Base-by-base conservation (phyloP, 441 rosid genomes). In the Populus hybrid region DNA sequence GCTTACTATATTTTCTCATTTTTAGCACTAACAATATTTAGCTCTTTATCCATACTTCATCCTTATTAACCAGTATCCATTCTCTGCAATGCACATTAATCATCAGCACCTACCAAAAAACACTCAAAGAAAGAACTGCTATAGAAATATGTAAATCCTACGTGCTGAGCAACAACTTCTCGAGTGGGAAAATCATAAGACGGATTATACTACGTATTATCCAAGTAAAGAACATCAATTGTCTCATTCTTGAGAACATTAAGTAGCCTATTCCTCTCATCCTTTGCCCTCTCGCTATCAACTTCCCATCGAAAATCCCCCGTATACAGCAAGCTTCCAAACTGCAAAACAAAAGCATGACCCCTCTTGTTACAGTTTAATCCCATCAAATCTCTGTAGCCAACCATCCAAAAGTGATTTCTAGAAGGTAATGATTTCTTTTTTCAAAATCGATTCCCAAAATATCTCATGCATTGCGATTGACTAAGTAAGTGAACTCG, bases 261-360 rank as follows among this genome's bases (percentile, higher is more conserved):
- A 34, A 81, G 68, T 38, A 93, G 89, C 67, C 78, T 79, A 16
- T 70, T 76, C 75, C 84, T 87, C 7, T 81, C 86, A 68, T 36
- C 83, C 18, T 82, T 81, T 1, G 84, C 82, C 68, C 80, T 84
- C 71, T 84, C 83, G n/a, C 84, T 42, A 11, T 70, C 50, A 2
- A 61, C 54, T 74, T 90, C 93, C 98, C 98, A 93, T 0, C 95
- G 89, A 78, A 93, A 93, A 80, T 91, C 93, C 5, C 97, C 95
- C 0, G 94, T 93, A 84, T 86, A 93, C 8, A 94, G 89, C 84
- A 85, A 50, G 82, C 90, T 85, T 50, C 97, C 98, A 24, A 93
- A 91, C 18, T 89, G 0, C 93, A 91, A 84, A 93, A 94, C 79
- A 94, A 79, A 80, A 90, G 84, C 98, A 94, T 94, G 72, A 94